These are phyloP conservation scores for Colletotrichum chlorophyti DNA, from an alignment of 2,329 filamentous ascomycete genomes.

Conservation along the genomic window DNA sequence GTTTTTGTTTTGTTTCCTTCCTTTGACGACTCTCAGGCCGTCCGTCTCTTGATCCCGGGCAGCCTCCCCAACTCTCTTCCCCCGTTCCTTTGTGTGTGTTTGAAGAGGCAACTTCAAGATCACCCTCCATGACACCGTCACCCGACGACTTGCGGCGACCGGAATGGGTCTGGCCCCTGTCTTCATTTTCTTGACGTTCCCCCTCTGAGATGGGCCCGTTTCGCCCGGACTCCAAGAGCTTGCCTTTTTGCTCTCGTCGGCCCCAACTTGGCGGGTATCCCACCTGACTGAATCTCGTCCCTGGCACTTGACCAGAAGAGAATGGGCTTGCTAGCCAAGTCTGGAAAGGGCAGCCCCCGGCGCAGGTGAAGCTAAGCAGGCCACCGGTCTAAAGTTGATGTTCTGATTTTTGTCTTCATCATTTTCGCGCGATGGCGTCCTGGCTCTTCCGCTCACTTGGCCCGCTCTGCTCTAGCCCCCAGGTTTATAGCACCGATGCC, in stretches of 20 bases:
- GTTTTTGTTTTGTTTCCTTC: conserved; percentile 12
- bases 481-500: background rate
- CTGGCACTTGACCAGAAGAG: conserved; percentile 14
- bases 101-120: no score
- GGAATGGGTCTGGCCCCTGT: background rate
- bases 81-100: conserved; percentile 1
- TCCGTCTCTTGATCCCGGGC: no score
- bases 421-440: conserved; percentile 5
- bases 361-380: background rate
- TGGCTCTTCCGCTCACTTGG: background rate
- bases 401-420: conserved; percentile 1
- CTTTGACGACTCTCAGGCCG: no score
- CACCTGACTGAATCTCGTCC: background rate
- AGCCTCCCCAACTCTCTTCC: background rate
- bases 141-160: conserved; percentile 7
- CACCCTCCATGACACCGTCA: no score
- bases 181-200: background rate
- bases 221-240: conserved; percentile 5
- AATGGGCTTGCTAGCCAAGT: background rate
- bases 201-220: background rate
- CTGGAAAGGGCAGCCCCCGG: background rate
- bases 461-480: background rate
- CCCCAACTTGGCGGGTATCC: conserved; percentile 3
- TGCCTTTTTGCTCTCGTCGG: background rate
- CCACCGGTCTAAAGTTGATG: background rate